Percentiles rank a stretch among this genome's conserved stretches.
Evolutionary conservation across 2,329 filamentous ascomycete species (phyloP).

Genomic region (Xylaria sp.): DNA sequence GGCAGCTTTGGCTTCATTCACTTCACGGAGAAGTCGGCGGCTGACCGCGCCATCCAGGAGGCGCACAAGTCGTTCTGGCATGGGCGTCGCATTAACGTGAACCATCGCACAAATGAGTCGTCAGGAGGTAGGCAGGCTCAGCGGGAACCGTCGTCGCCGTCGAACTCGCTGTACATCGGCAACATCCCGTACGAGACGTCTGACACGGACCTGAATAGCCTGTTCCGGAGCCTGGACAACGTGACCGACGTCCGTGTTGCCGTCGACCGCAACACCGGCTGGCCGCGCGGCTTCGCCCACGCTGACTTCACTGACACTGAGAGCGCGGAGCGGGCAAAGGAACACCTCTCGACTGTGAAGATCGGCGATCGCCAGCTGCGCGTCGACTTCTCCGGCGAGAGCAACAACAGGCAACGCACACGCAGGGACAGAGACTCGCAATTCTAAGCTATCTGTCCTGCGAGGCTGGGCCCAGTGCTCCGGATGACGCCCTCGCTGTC

Average conservation of each 20-base stretch:
- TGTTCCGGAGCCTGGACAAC: conserved; percentile 73
- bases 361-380: conserved; percentile 69
- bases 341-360: conserved; percentile 56
- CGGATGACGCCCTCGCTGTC: too few species aligned
- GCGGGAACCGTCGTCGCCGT: conserved; percentile 51
- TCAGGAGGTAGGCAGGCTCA: too few species aligned
- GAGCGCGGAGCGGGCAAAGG: conserved; percentile 63
- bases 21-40: conserved; percentile 21
- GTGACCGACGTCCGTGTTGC: conserved; percentile 78
- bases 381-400: conserved; percentile 60
- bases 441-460: background rate
- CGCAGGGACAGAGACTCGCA: too few species aligned
- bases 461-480: background rate
- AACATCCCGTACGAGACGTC: conserved; percentile 87
- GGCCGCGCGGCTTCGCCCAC: conserved; percentile 82
- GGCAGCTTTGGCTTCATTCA: conserved; percentile 36
- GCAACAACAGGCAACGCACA: conserved; percentile 4
- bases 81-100: conserved; percentile 37
- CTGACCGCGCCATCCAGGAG: conserved; percentile 29
- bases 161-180: conserved; percentile 76
- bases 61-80: conserved; percentile 39
- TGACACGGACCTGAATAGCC: conserved; percentile 76
- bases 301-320: conserved; percentile 74
- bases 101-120: conserved; percentile 19
- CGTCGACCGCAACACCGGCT: conserved; percentile 78